A percentile compares a stretch with the other conserved stretches of the same genome.
Conservation (phyloP, 345 rosid genomes). For the Populus ilicifolia region DNA sequence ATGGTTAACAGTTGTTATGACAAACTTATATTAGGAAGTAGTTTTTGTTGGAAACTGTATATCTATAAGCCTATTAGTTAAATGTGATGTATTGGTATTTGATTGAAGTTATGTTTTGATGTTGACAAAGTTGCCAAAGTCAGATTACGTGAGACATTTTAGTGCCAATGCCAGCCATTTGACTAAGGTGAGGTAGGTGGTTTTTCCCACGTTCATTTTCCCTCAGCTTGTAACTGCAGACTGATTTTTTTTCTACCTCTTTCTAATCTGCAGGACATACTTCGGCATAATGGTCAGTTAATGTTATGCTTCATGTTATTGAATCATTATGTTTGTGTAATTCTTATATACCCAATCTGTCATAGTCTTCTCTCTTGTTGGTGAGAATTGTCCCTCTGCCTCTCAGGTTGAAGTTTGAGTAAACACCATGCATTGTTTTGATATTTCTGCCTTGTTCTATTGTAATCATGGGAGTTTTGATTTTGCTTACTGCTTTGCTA, state of each 20-base stretch:
- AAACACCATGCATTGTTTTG: background rate
- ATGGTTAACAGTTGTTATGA: background rate
- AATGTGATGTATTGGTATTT: background rate
- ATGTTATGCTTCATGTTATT: background rate
- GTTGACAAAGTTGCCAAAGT: conserved; percentile 34
- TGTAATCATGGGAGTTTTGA: background rate
- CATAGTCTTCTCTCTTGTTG: background rate
- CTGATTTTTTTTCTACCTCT: conserved; percentile 21
- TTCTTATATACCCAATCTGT: background rate
- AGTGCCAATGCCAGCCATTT: conserved; percentile 21
- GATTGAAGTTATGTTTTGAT: background rate
- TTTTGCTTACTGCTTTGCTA: background rate
- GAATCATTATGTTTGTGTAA: background rate
- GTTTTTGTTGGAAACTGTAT: background rate
- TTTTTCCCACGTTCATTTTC: background rate
- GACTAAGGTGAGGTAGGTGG: conserved; percentile 27
- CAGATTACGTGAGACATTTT: conserved; percentile 23
- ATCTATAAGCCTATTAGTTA: background rate
- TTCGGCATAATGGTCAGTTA: conserved; percentile 53
- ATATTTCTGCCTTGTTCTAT: background rate
- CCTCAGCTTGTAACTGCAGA: background rate
- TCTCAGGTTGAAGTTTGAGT: background rate
- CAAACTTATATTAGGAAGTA: background rate
- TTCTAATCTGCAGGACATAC: conserved; percentile 44
- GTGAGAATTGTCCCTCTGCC: background rate